Evolutionary conservation across 139 green algal species (phyloP).

Genomic region (Tetradesmus lagerheimii): DNA sequence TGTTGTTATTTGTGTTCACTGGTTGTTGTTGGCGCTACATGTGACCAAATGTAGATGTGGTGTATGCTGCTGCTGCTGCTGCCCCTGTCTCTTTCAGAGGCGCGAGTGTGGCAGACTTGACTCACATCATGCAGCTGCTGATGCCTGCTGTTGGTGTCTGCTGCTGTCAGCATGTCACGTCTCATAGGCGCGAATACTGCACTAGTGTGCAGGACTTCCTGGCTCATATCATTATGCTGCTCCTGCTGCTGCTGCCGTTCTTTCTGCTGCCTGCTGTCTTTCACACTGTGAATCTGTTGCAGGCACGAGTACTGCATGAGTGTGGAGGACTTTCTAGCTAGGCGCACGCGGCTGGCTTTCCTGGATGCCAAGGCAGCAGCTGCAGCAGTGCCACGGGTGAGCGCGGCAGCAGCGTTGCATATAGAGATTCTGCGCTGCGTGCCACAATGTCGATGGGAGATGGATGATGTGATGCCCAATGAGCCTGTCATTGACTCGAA

Average conservation of each 20-base stretch:
- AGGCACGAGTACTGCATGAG: constrained; percentile 92
- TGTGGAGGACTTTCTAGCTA: constrained; percentile 93
- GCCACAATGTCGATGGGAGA: neutral
- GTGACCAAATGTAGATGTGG: too few relatives aligned
- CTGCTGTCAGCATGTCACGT: constrained; percentile 67
- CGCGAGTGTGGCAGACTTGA: too few relatives aligned
- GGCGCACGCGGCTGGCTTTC: constrained; percentile 95
- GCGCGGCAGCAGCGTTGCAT: neutral
- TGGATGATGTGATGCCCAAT: too few relatives aligned
- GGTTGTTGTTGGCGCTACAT: too few relatives aligned
- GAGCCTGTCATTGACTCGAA: too few relatives aligned
- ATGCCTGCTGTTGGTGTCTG: too few relatives aligned
- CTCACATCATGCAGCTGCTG: too few relatives aligned
- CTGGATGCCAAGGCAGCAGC: constrained; percentile 86
- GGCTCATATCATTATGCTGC: constrained; percentile 31
- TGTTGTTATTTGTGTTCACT: too few relatives aligned
- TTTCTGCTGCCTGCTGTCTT: neutral
- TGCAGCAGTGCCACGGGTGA: constrained; percentile 82
- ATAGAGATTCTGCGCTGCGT: too few relatives aligned
- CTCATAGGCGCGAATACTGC: too few relatives aligned
- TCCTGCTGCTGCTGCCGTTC: neutral
- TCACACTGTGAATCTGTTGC: too few relatives aligned
- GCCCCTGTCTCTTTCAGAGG: too few relatives aligned
- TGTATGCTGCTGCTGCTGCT: constrained; percentile 2
- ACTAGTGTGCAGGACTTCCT: constrained; percentile 94